Percentiles rank a stretch among this genome's conserved stretches.
phyloP scores from a whole-genome alignment of 2,329 filamentous ascomycete genomes.

The Penicillium frequentans region DNA sequence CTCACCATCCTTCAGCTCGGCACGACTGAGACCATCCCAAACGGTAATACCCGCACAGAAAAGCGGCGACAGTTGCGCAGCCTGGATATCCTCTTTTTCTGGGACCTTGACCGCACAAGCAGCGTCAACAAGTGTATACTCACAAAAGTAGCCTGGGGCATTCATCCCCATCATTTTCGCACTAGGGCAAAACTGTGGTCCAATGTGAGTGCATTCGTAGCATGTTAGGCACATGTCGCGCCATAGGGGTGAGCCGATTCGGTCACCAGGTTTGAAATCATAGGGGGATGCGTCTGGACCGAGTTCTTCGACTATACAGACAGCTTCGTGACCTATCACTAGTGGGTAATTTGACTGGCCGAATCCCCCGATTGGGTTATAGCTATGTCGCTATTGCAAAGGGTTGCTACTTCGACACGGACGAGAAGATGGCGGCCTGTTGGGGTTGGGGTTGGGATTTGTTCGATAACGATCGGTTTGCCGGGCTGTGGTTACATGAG shows the following conservation, averaged over 20 bases:
- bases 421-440: conserved; percentile 43
- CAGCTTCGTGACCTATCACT: conserved; percentile 50
- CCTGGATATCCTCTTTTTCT: conserved; percentile 32
- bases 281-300: conserved; percentile 36
- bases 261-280: conserved; percentile 46
- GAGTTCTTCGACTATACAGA: conserved; percentile 44
- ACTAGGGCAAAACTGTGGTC: conserved; percentile 25
- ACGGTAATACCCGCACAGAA: conserved; percentile 55
- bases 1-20: conserved; percentile 11
- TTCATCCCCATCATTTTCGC: conserved; percentile 42
- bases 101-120: conserved; percentile 44
- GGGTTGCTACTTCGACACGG: conserved; percentile 39
- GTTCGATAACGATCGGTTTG: conserved; percentile 39
- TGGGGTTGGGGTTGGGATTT: conserved; percentile 46
- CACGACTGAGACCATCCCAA: conserved; percentile 10
- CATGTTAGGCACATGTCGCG: conserved; percentile 50
- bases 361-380: not conserved
- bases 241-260: conserved; percentile 50
- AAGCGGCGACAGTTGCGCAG: conserved; percentile 35
- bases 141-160: conserved; percentile 48
- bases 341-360: conserved; percentile 11
- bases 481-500: not conserved
- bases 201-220: conserved; percentile 45
- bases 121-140: conserved; percentile 50
- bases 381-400: conserved; percentile 43